A percentile compares a stretch with the other conserved stretches of the same genome.
These are phyloP conservation scores for Lolium rigidum DNA, from an alignment of 176 grass and related monocot genomes.

Conservation along the genomic window DNA sequence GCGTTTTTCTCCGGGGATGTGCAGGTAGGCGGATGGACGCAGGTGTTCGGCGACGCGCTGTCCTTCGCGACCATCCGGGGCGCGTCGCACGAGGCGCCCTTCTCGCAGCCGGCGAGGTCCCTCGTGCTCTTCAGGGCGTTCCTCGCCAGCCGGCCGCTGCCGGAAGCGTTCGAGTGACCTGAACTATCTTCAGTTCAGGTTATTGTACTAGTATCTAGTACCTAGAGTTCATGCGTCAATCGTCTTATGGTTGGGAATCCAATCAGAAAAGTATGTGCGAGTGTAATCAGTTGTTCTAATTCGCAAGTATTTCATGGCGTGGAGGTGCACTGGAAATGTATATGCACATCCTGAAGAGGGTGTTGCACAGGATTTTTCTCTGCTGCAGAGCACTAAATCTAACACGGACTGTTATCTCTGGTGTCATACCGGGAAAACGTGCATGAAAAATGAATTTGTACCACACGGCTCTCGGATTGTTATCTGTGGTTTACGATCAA, in stretches of 20 bases:
- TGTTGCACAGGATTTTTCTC: neutral
- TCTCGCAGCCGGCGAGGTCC: constrained; percentile 95
- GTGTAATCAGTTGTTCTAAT: constrained; percentile 9
- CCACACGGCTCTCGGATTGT: neutral
- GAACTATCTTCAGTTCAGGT: neutral
- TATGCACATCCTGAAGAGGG: neutral
- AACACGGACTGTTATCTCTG: neutral
- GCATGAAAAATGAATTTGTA: neutral
- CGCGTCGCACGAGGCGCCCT: constrained; percentile 91
- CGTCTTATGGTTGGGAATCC: neutral
- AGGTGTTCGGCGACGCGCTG: constrained; percentile 70
- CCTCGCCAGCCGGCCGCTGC: constrained; percentile 70
- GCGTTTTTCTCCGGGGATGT: neutral
- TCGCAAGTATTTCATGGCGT: neutral
- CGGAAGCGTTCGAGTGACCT: constrained; percentile 67
- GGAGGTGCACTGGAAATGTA: constrained; percentile 1
- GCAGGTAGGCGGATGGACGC: constrained; percentile 94
- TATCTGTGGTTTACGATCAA: neutral
- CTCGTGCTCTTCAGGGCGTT: constrained; percentile 91
- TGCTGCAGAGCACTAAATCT: neutral
- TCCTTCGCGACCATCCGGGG: constrained; percentile 89
- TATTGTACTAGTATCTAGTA: neutral
- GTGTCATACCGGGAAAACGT: neutral
- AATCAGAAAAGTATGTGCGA: neutral
- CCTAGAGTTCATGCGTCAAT: neutral